Conservation (phyloP, 176 grass and related monocot species). For the Rhynchospora breviuscula region DNA sequence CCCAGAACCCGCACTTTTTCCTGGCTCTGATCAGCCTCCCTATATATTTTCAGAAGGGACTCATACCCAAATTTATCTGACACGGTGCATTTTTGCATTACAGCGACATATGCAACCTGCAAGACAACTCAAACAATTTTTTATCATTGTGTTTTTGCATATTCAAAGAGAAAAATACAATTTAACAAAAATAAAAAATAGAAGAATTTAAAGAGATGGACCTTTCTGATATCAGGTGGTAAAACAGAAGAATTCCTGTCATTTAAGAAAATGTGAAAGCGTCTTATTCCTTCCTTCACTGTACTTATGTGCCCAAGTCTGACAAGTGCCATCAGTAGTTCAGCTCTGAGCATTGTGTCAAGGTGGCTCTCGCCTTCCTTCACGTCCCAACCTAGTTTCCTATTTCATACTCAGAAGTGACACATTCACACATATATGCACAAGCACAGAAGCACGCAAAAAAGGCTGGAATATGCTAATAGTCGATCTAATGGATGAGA, state of each 20-base stretch:
- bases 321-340: constrained; percentile 64
- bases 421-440: background rate
- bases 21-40: constrained; percentile 47
- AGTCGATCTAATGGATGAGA: background rate
- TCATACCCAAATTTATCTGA: constrained; percentile 63
- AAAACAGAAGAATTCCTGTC: constrained; percentile 50
- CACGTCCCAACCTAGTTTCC: constrained; percentile 81
- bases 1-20: constrained; percentile 56
- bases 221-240: constrained; percentile 77
- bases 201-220: constrained; percentile 16
- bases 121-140: constrained; percentile 16
- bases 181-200: constrained; percentile 19
- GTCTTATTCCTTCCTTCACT: constrained; percentile 59
- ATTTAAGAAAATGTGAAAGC: constrained; percentile 48
- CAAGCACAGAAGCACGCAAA: background rate
- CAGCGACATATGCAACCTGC: constrained; percentile 70
- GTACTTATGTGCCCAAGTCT: constrained; percentile 54
- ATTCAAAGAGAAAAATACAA: constrained; percentile 7
- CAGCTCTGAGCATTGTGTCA: constrained; percentile 63
- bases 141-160: background rate
- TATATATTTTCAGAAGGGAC: constrained; percentile 70
- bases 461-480: background rate
- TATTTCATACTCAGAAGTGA: constrained; percentile 30
- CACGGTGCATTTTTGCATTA: constrained; percentile 61
- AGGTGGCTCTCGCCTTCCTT: constrained; percentile 61